Base-by-base conservation (phyloP, 768 basidiomycete species). In the Tylopilus subfusipes region DNA sequence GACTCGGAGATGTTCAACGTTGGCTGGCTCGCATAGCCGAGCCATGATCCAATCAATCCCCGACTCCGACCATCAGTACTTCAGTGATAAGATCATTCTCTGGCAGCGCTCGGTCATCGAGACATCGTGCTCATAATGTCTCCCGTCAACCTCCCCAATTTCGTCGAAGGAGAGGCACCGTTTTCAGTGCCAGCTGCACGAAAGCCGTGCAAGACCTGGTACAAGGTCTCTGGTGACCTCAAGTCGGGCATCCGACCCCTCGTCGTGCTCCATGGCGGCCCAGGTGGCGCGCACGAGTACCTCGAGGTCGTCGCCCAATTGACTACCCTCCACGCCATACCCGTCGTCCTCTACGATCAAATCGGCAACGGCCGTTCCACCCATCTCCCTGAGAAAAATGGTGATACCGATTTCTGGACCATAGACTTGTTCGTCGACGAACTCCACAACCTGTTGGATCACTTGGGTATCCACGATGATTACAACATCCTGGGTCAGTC, bases 301-400 rank as follows among this genome's bases (percentile, higher is more conserved):
- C 63, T 81, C 18, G 66, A 72, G 34, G 55, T 70, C 34, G 58
- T 78, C 56, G 63, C 71, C 36, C 75, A 77, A 42, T 70, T 82
- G 43, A 69, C 73, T 24, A 52, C 55, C 6, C 58, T 64, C 11
- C 60, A 70, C 50, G 44, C 57, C 29, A 79, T 78, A 43, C 80
- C 81, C 12, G 71, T 83, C 59, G 60, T 85, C 38, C 60, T 82
- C 43, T 83, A 84, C 66, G 80, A 82, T 62, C 83, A 84, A 60
- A 53, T 84, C 42, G 82, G 82, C 9, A 74, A 67, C 52, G 81
- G 81, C n/a, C 66, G 67, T 24, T 84, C 82, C 13, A 81, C 81
- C 10, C 80, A 82, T 57, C 70, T 82, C 19, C 76, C 64, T 10
- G 78, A 82, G 55, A 82, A 79, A 58, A 71, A 62, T 7, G 71